Conservation (phyloP, 306 rosid species). For the Pyrus betulifolia region DNA sequence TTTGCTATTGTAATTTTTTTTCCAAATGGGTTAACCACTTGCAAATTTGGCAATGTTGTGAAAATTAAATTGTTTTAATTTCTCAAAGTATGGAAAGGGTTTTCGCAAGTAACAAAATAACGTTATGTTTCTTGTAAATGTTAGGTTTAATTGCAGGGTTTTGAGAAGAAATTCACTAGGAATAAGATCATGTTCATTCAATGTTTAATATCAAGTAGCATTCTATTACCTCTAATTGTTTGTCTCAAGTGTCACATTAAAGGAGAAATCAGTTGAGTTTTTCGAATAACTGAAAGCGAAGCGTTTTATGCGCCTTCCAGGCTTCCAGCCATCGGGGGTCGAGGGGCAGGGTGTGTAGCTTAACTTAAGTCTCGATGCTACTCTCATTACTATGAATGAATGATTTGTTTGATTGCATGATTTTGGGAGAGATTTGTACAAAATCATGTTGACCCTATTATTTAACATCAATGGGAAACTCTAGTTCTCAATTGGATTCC, state of each 20-base stretch:
- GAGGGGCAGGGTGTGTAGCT: no score
- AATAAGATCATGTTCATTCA: no score
- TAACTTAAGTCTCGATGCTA: no score
- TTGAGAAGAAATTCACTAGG: no score
- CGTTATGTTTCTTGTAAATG: fast-evolving
- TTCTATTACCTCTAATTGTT: no score
- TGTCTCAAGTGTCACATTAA: neutral
- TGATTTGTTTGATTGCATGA: neutral
- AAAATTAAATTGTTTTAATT: neutral
- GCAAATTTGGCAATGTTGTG: neutral
- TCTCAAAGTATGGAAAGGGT: neutral
- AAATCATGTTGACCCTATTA: neutral
- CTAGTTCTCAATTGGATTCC: neutral
- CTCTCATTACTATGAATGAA: neutral
- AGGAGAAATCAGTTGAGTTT: no score
- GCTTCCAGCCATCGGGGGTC: no score
- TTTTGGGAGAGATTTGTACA: neutral
- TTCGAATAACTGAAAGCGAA: no score
- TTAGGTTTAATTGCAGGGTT: no score
- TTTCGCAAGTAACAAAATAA: neutral
- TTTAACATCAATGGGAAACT: neutral
- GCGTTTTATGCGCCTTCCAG: no score
- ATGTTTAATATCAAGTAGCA: no score
- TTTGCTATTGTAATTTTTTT: neutral
- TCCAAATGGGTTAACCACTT: slow-evolving; percentile 1